Conservation (phyloP, 257 asterid genomes). For the Solanum tacnaense region DNA sequence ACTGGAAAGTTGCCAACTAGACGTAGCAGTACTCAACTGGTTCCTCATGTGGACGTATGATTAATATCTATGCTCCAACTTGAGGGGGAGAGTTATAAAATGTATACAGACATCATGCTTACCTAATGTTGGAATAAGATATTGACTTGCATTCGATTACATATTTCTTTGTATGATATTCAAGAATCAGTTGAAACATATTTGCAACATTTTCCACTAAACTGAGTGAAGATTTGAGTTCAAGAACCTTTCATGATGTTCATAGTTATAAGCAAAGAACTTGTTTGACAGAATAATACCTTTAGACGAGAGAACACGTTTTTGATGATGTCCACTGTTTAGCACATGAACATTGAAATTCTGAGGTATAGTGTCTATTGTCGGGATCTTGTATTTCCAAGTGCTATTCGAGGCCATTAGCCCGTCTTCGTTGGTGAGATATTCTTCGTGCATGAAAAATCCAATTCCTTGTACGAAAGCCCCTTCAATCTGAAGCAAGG, state of each 20-base stretch:
- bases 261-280: not conserved
- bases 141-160: not conserved
- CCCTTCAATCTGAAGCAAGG: conserved; percentile 59
- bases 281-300: conserved; percentile 22
- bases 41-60: not conserved
- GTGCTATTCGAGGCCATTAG: conserved; percentile 41
- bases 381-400: conserved; percentile 80
- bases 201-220: not conserved
- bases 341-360: conserved; percentile 49
- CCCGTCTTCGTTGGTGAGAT: conserved; percentile 43
- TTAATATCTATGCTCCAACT: not conserved
- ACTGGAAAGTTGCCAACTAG: not conserved
- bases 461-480: conserved; percentile 85
- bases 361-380: conserved; percentile 59
- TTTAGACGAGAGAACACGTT: conserved; percentile 75
- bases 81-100: not conserved
- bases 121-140: not conserved
- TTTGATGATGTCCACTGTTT: conserved; percentile 49
- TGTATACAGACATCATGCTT: not conserved
- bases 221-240: too few species aligned
- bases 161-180: not conserved
- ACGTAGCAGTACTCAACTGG: not conserved
- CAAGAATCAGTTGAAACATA: not conserved
- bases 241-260: not conserved
- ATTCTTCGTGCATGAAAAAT: conserved; percentile 80